Evolutionary conservation across 305 asterid genomes (phyloP).

Genomic region (Solanum hybrid): DNA sequence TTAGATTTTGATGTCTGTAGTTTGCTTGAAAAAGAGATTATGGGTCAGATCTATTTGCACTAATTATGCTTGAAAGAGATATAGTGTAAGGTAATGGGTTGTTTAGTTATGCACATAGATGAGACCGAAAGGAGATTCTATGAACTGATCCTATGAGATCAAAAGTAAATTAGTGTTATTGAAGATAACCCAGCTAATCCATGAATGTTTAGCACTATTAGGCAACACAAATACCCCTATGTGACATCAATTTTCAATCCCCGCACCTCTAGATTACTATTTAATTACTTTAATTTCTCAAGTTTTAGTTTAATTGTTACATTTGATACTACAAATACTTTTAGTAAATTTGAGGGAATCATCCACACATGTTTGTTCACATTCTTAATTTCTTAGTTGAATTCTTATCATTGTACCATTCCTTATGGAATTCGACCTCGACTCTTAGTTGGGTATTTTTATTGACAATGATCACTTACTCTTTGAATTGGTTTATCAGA

Average conservation of each 20-base stretch:
- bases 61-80: neutral
- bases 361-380: neutral
- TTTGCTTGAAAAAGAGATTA: neutral
- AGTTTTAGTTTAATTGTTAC: neutral
- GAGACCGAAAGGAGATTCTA: too few species aligned
- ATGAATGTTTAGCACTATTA: neutral
- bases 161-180: neutral
- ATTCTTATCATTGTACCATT: neutral
- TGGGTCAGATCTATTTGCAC: neutral
- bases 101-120: neutral
- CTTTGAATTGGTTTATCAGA: neutral
- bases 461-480: neutral
- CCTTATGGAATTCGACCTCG: neutral
- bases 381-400: neutral
- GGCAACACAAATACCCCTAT: neutral
- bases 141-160: neutral
- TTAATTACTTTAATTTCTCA: too few species aligned
- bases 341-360: neutral
- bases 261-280: neutral
- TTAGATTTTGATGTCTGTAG: neutral
- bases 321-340: neutral
- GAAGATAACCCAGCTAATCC: neutral
- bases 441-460: neutral
- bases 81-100: neutral
- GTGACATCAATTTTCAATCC: neutral